Percentiles rank a stretch among this genome's conserved stretches.
Evolutionary conservation across 1,139 yeast species (phyloP).

Genomic region (Candida smagusa): DNA sequence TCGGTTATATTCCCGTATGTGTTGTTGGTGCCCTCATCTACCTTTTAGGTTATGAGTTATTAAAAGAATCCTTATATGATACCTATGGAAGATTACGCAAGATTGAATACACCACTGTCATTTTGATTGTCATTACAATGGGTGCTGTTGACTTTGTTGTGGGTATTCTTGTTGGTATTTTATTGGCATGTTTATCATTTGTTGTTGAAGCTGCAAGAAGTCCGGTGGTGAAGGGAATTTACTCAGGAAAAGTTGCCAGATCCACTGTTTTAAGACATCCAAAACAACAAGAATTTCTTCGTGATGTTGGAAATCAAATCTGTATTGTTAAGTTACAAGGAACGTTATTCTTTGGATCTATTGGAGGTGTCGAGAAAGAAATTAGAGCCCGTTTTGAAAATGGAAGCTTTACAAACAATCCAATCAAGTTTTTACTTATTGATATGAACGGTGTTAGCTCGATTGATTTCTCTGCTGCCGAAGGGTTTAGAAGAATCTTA

Average conservation of each 20-base stretch:
- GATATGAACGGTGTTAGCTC: constrained; percentile 83
- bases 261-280: constrained; percentile 93
- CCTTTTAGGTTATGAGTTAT: constrained; percentile 81
- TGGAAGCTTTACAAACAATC: constrained; percentile 47
- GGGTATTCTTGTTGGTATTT: constrained; percentile 87
- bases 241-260: constrained; percentile 84
- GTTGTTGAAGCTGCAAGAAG: constrained; percentile 86
- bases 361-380: constrained; percentile 81
- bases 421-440: constrained; percentile 73
- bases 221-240: constrained; percentile 78
- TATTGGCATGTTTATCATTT: constrained; percentile 88
- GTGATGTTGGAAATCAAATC: constrained; percentile 86
- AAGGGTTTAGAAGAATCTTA: constrained; percentile 85
- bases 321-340: constrained; percentile 86
- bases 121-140: constrained; percentile 86
- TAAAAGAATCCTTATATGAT: constrained; percentile 83
- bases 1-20: constrained; percentile 90
- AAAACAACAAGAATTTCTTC: constrained; percentile 79
- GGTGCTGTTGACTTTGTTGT: constrained; percentile 93
- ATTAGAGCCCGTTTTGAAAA: constrained; percentile 67
- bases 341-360: constrained; percentile 88
- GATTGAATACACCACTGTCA: constrained; percentile 81
- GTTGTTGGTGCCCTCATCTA: constrained; percentile 93
- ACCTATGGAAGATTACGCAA: constrained; percentile 72
- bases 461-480: constrained; percentile 94